Percentiles rank a stretch among this genome's conserved stretches.
Evolutionary conservation across 1,284 basidiomycete genomes (phyloP).

Genomic region (Trichosporon ovoides): DNA sequence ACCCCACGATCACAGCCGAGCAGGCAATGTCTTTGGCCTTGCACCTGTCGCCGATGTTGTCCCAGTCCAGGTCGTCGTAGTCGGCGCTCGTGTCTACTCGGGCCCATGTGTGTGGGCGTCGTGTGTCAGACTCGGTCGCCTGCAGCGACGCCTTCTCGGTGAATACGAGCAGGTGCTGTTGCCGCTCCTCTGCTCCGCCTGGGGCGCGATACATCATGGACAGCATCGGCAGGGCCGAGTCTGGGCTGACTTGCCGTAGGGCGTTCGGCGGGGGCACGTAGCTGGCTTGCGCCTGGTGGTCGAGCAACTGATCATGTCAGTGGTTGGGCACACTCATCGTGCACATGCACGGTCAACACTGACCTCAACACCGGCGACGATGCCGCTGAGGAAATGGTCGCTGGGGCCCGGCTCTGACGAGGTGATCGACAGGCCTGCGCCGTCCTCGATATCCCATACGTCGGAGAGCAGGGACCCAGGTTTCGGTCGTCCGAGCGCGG

Average conservation of each 20-base stretch:
- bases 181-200: neutral
- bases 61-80: slow-evolving; percentile 23
- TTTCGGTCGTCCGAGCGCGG: slow-evolving; percentile 6
- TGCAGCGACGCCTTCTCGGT: slow-evolving; percentile 18
- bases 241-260: slow-evolving; percentile 16
- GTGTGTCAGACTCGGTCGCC: slow-evolving; percentile 17
- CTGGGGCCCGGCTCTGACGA: slow-evolving; percentile 20
- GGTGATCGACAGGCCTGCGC: slow-evolving; percentile 16
- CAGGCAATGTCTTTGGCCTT: slow-evolving; percentile 18
- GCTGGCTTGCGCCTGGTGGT: slow-evolving; percentile 16
- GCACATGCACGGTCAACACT: slow-evolving; percentile 1
- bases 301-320: slow-evolving; percentile 19
- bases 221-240: slow-evolving; percentile 17
- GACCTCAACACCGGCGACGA: slow-evolving; percentile 25
- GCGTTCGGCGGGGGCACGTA: slow-evolving; percentile 10
- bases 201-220: slow-evolving; percentile 15
- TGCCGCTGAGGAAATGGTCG: slow-evolving; percentile 20
- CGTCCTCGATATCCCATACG: slow-evolving; percentile 23
- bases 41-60: slow-evolving; percentile 19
- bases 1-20: slow-evolving; percentile 19
- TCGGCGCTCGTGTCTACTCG: slow-evolving; percentile 14
- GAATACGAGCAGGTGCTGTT: slow-evolving; percentile 22
- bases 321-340: neutral
- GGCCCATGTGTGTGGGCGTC: slow-evolving; percentile 11
- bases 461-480: slow-evolving; percentile 16